These are phyloP conservation scores for Mycena galericulata DNA, from an alignment of 768 basidiomycete species.

Conservation along the genomic window DNA sequence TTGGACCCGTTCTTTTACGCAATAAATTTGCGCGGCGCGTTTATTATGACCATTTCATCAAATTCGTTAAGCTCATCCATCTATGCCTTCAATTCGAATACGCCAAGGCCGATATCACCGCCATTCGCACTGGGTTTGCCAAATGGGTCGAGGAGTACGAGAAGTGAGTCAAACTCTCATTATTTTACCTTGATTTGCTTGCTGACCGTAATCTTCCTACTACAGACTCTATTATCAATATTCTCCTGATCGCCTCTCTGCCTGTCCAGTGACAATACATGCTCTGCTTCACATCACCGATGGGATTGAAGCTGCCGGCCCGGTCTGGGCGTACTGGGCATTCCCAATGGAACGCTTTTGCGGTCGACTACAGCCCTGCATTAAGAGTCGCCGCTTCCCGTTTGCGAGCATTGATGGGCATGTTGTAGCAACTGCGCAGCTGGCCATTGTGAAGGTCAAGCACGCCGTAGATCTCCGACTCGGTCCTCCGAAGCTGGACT, in stretches of 20 bases:
- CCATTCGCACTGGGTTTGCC: slow-evolving; percentile 39
- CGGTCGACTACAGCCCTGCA: slow-evolving; percentile 27
- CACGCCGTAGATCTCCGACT: background rate
- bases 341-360: slow-evolving; percentile 43
- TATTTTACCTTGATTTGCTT: background rate
- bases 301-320: slow-evolving; percentile 32
- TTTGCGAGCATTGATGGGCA: slow-evolving; percentile 31
- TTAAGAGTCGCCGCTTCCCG: slow-evolving; percentile 36
- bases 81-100: slow-evolving; percentile 47
- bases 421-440: slow-evolving; percentile 21
- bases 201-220: no score
- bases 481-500: background rate
- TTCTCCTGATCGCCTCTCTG: slow-evolving; percentile 33
- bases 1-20: background rate
- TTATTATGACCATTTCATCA: slow-evolving; percentile 5
- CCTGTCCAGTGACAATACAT: slow-evolving; percentile 49
- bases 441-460: slow-evolving; percentile 1
- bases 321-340: slow-evolving; percentile 40
- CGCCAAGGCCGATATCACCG: slow-evolving; percentile 30
- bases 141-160: slow-evolving; percentile 40
- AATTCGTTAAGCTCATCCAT: slow-evolving; percentile 35
- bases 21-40: background rate
- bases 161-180: background rate
- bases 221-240: slow-evolving; percentile 47
- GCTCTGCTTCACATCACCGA: slow-evolving; percentile 22